Evolutionary conservation across 495 filamentous ascomycete genomes (phyloP), one percentile per base, ranked within the genome.

Genomic region (Daldinia loculata): DNA sequence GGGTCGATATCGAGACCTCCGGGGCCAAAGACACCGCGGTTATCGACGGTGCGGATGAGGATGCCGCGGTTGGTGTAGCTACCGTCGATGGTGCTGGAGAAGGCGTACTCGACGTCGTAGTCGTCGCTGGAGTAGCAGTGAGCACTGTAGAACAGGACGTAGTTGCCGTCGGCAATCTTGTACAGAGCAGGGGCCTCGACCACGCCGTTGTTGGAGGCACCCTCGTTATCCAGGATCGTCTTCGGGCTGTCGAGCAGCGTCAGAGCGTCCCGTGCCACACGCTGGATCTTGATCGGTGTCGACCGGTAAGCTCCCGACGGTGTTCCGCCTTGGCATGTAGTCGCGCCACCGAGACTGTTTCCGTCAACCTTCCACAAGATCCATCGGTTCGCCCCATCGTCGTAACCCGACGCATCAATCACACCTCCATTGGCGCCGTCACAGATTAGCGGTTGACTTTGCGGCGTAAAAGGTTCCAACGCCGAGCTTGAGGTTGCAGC

Each of bases 181-280:
- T 86, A 76, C 50, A 91, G 63, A 26, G 81, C 80, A 2, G 89
- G 89, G 15, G 88, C 90, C 76, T 91, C 89, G 14, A 91, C 84
- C 0, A 90, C 79, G 2, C 84, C 85, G 3, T 86, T 82, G 73
- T 89, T 88, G 6, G 69, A 69, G 27, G 81, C 79, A 7, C 79
- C 83, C 51, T 74, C 70, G 45, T 87, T 86, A 62, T 87, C 85
- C 1, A 90, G 78, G 41, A 90, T 80, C 69, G 82, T 76, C 52
- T 83, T 79, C 2, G 87, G 72, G 38, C 81, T 74, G 26, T 82
- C 88, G 32, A 83, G 74, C 0, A 79, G 79, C 1, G 85, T 88
- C 15, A 84, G 64, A 0, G 81, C 88, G 61, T 90, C 84, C 0
- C 76, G 72, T 15, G 72, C 72, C 27, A 89, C 75, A 34, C 83